Percentiles rank a stretch among this genome's conserved stretches.
Evolutionary conservation across 305 asterid species (phyloP).

Genomic region (Rubia balearica): DNA sequence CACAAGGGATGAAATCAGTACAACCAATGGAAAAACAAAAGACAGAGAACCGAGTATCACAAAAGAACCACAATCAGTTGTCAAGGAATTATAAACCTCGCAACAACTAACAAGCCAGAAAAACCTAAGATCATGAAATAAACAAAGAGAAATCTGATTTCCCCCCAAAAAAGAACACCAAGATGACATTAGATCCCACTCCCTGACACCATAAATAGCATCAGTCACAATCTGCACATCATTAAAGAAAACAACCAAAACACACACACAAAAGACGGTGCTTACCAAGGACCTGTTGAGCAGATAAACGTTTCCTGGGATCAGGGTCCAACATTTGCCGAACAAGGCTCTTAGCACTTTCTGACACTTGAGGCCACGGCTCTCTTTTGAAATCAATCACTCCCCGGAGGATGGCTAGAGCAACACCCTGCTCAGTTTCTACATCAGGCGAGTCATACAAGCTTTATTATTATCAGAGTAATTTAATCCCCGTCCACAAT

Average conservation of each 20-base stretch:
- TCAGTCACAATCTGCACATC: background rate
- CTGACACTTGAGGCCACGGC: constrained; percentile 96
- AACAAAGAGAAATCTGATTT: background rate
- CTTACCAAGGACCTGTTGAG: constrained; percentile 96
- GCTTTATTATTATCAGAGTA: background rate
- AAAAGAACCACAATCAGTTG: background rate
- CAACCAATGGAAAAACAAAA: background rate
- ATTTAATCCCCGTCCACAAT: background rate
- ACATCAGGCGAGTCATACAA: constrained; percentile 17
- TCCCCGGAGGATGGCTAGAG: constrained; percentile 85
- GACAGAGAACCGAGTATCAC: background rate
- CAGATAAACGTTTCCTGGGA: constrained; percentile 79
- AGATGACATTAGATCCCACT: too few relatives aligned
- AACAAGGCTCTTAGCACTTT: constrained; percentile 78
- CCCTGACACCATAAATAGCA: too few relatives aligned
- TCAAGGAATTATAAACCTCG: background rate
- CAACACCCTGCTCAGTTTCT: constrained; percentile 98
- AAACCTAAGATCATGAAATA: background rate
- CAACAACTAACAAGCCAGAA: background rate
- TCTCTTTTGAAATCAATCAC: constrained; percentile 85
- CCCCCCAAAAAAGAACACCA: background rate
- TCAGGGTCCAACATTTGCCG: constrained; percentile 91
- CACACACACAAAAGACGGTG: background rate
- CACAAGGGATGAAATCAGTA: background rate
- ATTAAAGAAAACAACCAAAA: background rate